A percentile compares a stretch with the other conserved stretches of the same genome.
phyloP scores from a whole-genome alignment of 1,284 basidiomycete genomes.

The Dichomitus squalens region DNA sequence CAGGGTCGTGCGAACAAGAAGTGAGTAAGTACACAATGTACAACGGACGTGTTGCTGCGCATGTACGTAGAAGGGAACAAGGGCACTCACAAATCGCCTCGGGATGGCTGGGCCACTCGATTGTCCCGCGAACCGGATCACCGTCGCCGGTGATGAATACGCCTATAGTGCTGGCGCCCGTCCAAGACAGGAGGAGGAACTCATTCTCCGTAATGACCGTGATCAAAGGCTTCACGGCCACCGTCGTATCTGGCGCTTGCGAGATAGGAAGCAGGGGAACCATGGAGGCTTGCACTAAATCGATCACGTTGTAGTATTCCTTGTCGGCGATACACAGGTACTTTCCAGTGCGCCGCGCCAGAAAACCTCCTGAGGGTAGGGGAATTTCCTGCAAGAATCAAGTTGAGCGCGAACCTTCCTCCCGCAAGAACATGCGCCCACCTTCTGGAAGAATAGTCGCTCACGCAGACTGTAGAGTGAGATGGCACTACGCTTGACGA shows the following conservation, averaged over 20 bases:
- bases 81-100: slow-evolving; percentile 70
- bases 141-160: slow-evolving; percentile 84
- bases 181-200: slow-evolving; percentile 80
- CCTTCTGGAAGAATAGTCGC: slow-evolving; percentile 64
- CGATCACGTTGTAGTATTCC: slow-evolving; percentile 75
- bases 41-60: neutral
- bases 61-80: neutral
- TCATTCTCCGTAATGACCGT: slow-evolving; percentile 76
- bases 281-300: slow-evolving; percentile 69
- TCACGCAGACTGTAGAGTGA: slow-evolving; percentile 69
- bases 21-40: neutral
- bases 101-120: slow-evolving; percentile 84
- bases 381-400: slow-evolving; percentile 71
- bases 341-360: slow-evolving; percentile 66
- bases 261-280: slow-evolving; percentile 77
- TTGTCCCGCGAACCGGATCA: slow-evolving; percentile 86
- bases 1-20: neutral
- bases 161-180: slow-evolving; percentile 76
- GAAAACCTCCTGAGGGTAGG: slow-evolving; percentile 59
- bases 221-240: slow-evolving; percentile 68
- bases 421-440: slow-evolving; percentile 23
- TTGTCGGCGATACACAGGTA: slow-evolving; percentile 77
- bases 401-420: neutral
- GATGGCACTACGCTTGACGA: slow-evolving; percentile 74
- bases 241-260: slow-evolving; percentile 53